Base-by-base conservation (phyloP, 2,329 filamentous ascomycete genomes). In the Hypoxylon sp. region DNA sequence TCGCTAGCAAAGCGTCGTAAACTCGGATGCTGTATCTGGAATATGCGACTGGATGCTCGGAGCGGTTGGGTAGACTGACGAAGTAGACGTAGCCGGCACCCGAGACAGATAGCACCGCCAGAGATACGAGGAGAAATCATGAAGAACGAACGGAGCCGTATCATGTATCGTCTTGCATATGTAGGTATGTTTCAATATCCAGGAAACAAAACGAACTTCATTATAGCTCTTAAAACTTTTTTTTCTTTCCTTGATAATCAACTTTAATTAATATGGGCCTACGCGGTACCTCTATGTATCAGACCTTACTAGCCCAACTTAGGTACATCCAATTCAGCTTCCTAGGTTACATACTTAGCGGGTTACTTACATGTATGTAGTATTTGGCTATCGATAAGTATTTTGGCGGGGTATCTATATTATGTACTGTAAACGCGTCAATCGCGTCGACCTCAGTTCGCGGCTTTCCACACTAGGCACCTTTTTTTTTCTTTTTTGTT, bases 71-170 rank as follows among this genome's bases (percentile, higher is more conserved):
- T 48, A 46, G 58, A 69, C 61, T 72, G 72, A 29, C 71, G 69
- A 48, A 78, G 75, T 60, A 80, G 76, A 69, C 75, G 78, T 39
- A 82, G 73, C 51, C 74, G 80, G 70, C 81, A 83, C 75, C 78
- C 73, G 55, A 82, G 72, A 75, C 81, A 83, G 69, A 82, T 76
- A 65, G 79, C 77, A 73, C 79, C 74, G 66, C 76, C 67, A 31
- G 75, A 62, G 44, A 78, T 67, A 53, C 74, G 74, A 68, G 76
- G 73, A 55, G 78, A 59, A 69, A 82, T 77, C 81, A 82, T 82
- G 61, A 74, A 73, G 68, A 14, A 48, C 11, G 60, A 31, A 51
- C 22, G 14, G 19, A 22, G 31, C 5, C 24, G n/a, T 47, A 2
- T 9, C 1, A 3, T 44, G 19, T n/a, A 24, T 47, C 8, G 29